These are phyloP conservation scores for Aspergillus tubingensis DNA, from an alignment of 2,329 filamentous ascomycete genomes.

Conservation along the genomic window DNA sequence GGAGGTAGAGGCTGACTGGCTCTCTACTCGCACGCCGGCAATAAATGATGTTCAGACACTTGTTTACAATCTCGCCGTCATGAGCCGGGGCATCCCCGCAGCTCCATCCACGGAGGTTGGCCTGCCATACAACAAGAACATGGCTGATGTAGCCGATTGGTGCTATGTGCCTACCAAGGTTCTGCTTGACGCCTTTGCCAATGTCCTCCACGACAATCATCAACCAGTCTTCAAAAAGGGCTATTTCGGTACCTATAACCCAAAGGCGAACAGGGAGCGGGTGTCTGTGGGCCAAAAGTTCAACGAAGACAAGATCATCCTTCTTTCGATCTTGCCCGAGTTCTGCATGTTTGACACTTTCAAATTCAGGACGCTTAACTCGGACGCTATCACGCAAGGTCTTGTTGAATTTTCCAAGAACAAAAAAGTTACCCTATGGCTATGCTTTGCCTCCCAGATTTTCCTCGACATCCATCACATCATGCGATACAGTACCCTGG, in stretches of 20 bases:
- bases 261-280: slow-evolving; percentile 28
- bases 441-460: slow-evolving; percentile 36
- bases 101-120: slow-evolving; percentile 26
- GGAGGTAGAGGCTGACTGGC: slow-evolving; percentile 22
- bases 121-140: slow-evolving; percentile 30
- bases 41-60: slow-evolving; percentile 9
- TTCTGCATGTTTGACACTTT: slow-evolving; percentile 27
- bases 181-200: slow-evolving; percentile 25
- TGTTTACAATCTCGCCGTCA: slow-evolving; percentile 12
- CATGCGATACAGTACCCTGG: slow-evolving; percentile 27
- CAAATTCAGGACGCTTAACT: slow-evolving; percentile 22
- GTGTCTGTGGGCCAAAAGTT: slow-evolving; percentile 35
- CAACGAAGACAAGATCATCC: slow-evolving; percentile 37
- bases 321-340: slow-evolving; percentile 33
- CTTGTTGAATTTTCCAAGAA: slow-evolving; percentile 30
- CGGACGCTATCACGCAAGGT: slow-evolving; percentile 34
- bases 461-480: slow-evolving; percentile 39
- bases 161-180: slow-evolving; percentile 23
- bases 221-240: slow-evolving; percentile 31
- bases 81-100: slow-evolving; percentile 13
- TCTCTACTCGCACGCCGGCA: slow-evolving; percentile 7
- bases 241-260: slow-evolving; percentile 33
- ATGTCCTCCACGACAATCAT: slow-evolving; percentile 23
- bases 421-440: slow-evolving; percentile 27
- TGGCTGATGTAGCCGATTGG: slow-evolving; percentile 30